These are phyloP conservation scores for Microbotryum violaceum DNA, from an alignment of 1,284 basidiomycete genomes.

Conservation along the genomic window DNA sequence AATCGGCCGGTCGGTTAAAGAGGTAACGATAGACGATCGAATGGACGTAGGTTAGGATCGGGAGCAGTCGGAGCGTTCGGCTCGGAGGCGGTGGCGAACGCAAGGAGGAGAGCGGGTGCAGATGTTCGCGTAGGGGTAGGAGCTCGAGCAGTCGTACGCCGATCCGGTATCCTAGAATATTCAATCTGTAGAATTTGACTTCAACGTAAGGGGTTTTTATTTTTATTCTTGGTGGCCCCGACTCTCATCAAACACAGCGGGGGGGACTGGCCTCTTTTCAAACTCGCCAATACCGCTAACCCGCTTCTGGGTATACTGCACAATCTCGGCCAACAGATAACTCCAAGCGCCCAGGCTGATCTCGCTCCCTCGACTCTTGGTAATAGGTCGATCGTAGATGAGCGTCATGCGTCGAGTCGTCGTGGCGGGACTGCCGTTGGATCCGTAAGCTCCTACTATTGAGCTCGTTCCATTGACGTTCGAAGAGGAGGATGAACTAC, in stretches of 20 bases:
- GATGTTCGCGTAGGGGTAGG: conserved; percentile 34
- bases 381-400: conserved; percentile 76
- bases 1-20: conserved; percentile 88
- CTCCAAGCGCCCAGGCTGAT: conserved; percentile 73
- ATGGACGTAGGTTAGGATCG: conserved; percentile 81
- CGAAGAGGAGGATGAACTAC: too few relatives aligned
- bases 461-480: too few relatives aligned
- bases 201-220: too few relatives aligned
- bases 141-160: conserved; percentile 74
- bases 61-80: conserved; percentile 77
- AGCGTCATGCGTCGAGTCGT: neutral
- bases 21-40: conserved; percentile 89
- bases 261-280: conserved; percentile 50
- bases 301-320: conserved; percentile 89
- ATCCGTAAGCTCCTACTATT: too few relatives aligned
- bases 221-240: too few relatives aligned
- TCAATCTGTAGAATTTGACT: conserved; percentile 52
- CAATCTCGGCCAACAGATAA: conserved; percentile 82
- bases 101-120: conserved; percentile 23
- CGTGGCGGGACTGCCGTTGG: too few relatives aligned
- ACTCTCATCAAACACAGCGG: too few relatives aligned
- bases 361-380: conserved; percentile 70
- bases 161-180: conserved; percentile 80
- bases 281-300: conserved; percentile 91
- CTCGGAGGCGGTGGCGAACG: conserved; percentile 52